Conservation (phyloP, 2,329 filamentous ascomycete species). For the Anthostomella pinea region DNA sequence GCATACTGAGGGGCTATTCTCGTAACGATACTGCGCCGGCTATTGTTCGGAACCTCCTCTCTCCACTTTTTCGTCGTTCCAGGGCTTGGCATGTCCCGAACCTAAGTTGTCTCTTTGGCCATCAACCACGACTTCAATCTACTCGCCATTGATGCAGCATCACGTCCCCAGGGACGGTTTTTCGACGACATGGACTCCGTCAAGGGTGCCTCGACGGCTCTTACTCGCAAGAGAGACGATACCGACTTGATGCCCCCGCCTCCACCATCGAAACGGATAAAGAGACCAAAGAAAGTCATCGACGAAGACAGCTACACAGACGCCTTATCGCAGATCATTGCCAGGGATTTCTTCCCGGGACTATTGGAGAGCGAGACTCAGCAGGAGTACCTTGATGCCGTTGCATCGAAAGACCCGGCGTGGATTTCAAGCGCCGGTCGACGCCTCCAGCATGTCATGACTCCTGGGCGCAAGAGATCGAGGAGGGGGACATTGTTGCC, state of each 20-base stretch:
- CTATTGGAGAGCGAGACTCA: constrained; percentile 82
- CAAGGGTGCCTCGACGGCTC: constrained; percentile 47
- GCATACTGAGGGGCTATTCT: too few species aligned
- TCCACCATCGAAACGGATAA: constrained; percentile 81
- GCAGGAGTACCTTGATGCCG: constrained; percentile 86
- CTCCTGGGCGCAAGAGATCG: constrained; percentile 55
- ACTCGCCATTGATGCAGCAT: too few species aligned
- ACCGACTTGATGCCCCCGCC: constrained; percentile 84
- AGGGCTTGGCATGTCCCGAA: too few species aligned
- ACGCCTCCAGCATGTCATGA: constrained; percentile 75
- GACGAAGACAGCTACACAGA: constrained; percentile 94
- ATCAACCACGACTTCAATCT: too few species aligned
- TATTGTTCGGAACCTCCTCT: too few species aligned
- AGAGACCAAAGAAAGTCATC: constrained; percentile 81
- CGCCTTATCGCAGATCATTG: constrained; percentile 88
- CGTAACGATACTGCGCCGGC: too few species aligned
- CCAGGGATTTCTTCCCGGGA: constrained; percentile 94
- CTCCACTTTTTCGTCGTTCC: too few species aligned
- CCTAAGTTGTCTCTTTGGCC: too few species aligned
- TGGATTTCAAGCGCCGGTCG: constrained; percentile 85
- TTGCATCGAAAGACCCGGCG: constrained; percentile 77
- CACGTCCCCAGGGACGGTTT: too few species aligned
- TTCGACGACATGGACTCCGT: constrained; percentile 39
- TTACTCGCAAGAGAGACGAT: constrained; percentile 65
- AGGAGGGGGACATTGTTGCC: constrained; percentile 33